Evolutionary conservation across 345 rosid species (phyloP).

Genomic region (Rhodamnia argentea): DNA sequence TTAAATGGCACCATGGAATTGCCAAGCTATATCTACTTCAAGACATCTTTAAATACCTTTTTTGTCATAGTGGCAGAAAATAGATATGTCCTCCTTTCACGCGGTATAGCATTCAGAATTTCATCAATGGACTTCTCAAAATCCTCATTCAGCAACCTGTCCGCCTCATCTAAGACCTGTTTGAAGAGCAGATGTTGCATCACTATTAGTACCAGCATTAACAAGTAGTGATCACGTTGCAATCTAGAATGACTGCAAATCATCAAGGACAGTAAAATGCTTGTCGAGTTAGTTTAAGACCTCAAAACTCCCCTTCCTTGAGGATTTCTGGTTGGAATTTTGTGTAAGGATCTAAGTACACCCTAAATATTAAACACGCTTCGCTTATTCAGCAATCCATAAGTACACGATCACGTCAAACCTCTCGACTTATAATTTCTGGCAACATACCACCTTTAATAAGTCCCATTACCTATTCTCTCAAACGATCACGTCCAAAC

Average conservation of each 20-base stretch:
- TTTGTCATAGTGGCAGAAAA: conserved; percentile 99
- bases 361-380: not conserved
- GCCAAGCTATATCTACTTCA: not conserved
- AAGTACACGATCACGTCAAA: not conserved
- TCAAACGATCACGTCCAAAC: not conserved
- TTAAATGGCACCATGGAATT: not conserved
- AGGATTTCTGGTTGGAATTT: not conserved
- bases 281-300: not conserved
- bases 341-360: not conserved
- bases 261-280: not conserved
- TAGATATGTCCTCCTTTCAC: conserved; percentile 59
- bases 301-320: not conserved
- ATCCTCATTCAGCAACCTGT: conserved; percentile 85
- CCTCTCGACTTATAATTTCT: not conserved
- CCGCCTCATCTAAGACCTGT: conserved; percentile 96
- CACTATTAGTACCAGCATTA: not conserved
- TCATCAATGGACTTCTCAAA: conserved; percentile 86
- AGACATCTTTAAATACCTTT: conserved; percentile 32
- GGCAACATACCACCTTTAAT: not conserved
- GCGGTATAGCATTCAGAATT: conserved; percentile 66
- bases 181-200: not conserved
- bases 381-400: not conserved
- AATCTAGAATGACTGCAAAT: not conserved
- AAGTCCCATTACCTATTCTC: not conserved
- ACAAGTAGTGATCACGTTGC: not conserved